Percentiles rank a stretch among this genome's conserved stretches.
Evolutionary conservation across 441 rosid genomes (phyloP).

Genomic region (Populus hybrid): DNA sequence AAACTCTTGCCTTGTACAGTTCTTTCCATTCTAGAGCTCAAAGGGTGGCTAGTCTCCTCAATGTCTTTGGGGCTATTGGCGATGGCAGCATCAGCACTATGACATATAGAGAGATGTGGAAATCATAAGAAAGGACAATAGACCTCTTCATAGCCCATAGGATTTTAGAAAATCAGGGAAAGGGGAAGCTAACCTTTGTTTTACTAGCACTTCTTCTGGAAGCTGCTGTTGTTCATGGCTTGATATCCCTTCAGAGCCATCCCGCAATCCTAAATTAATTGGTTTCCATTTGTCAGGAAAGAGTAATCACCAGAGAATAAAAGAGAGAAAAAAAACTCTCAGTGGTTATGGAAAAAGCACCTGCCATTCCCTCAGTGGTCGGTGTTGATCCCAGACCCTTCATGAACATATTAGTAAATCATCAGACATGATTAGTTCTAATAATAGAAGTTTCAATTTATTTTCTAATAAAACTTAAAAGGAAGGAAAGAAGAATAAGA

Average conservation of each 20-base stretch:
- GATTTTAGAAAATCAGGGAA: not conserved
- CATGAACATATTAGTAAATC: constrained; percentile 25
- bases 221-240: constrained; percentile 29
- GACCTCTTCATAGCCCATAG: not conserved
- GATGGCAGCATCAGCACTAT: constrained; percentile 37
- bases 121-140: constrained; percentile 5
- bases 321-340: not conserved
- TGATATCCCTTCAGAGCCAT: constrained; percentile 33
- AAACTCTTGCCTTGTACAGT: constrained; percentile 38
- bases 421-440: constrained; percentile 4
- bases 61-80: constrained; percentile 24
- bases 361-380: constrained; percentile 33
- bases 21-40: constrained; percentile 20
- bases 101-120: constrained; percentile 12
- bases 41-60: constrained; percentile 25
- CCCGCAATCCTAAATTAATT: constrained; percentile 28
- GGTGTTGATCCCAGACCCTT: constrained; percentile 42
- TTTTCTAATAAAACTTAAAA: not conserved
- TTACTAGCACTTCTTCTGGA: constrained; percentile 28
- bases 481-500: no score
- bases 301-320: not conserved
- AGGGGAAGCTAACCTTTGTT: constrained; percentile 37
- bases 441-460: not conserved
- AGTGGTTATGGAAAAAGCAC: constrained; percentile 24
- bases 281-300: constrained; percentile 6